Percentiles rank a stretch among this genome's conserved stretches.
Evolutionary conservation across 140 eudicot genomes (phyloP).

Genomic region (Senecio squalidus): DNA sequence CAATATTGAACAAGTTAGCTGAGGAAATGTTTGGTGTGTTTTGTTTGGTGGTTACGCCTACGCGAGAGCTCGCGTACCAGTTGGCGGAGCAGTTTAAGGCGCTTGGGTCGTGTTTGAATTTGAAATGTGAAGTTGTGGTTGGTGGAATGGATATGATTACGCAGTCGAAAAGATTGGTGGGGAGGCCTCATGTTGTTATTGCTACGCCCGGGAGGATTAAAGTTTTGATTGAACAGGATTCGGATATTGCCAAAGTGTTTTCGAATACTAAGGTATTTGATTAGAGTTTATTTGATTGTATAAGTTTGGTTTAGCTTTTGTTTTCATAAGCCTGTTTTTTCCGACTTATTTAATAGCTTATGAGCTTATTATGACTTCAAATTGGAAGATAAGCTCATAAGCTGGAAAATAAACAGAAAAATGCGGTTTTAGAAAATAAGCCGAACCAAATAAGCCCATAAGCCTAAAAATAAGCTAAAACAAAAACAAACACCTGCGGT

Average conservation of each 20-base stretch:
- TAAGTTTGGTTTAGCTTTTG: no score
- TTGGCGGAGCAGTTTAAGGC: slow-evolving; percentile 92
- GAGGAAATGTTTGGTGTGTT: slow-evolving; percentile 80
- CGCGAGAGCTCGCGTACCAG: slow-evolving; percentile 88
- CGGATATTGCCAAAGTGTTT: slow-evolving; percentile 75
- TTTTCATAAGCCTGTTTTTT: no score
- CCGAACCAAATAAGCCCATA: no score
- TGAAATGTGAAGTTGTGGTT: slow-evolving; percentile 63
- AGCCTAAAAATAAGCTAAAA: no score
- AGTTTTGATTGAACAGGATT: slow-evolving; percentile 64
- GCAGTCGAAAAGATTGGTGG: slow-evolving; percentile 57
- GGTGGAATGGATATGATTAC: slow-evolving; percentile 87
- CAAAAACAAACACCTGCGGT: no score
- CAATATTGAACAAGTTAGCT: slow-evolving; percentile 57
- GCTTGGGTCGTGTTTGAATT: slow-evolving; percentile 65
- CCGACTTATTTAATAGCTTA: no score
- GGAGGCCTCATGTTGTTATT: slow-evolving; percentile 77
- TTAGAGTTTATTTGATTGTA: neutral
- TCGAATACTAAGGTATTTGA: slow-evolving; percentile 61
- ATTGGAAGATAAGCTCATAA: no score
- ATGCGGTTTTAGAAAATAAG: no score
- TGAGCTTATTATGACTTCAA: no score
- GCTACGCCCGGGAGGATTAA: slow-evolving; percentile 89
- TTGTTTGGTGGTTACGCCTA: slow-evolving; percentile 74
- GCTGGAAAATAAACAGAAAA: no score